Base-by-base conservation (phyloP, 1,139 yeast genomes). In the Pichia sp. region DNA sequence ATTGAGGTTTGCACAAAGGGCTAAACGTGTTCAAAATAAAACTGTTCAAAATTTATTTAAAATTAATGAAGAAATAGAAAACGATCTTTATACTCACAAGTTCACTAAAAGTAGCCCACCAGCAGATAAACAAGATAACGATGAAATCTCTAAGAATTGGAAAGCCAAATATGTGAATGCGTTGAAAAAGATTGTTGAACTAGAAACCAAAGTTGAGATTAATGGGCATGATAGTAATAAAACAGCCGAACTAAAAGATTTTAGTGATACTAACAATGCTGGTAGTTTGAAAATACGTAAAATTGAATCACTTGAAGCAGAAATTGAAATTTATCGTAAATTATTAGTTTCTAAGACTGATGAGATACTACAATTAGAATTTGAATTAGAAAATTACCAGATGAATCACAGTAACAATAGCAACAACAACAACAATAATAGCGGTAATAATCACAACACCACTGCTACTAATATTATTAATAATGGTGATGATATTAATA, bases 1-100 rank as follows among this genome's bases (percentile, higher is more conserved):
- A 0, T 70, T 90, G 52, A 69, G 96, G 50, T 88, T 90, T 67
- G 96, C 96, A 3, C 75, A 82, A 3, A 72, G 96, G 47, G 95
- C 96, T 13, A 87, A 86, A 67, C 73, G 72, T 30, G 50, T 52
- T 10, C 43, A 44, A 16, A 52, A 52, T 43, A 38, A 34, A 38
- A 18, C 22, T 19, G 41, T 41, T 33, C 67, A 70, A 42, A 69
- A 73, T 28, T 78, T 80, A 56, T 75, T 74, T 42, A 72, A 75
- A 45, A 72, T 77, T 50, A 67, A 44, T 14, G 51, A 53, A 13
- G n/a, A 25, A 10, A 1, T 2, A 6, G 14, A n/a, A 8, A 18
- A 11, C 16, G 19, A 28, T 27, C 25, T 10, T 18, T 7, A 36
- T 19, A 2, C 25, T 11, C 5, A 28, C 27, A 27, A 34, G 9